A percentile compares a stretch with the other conserved stretches of the same genome.
phyloP scores from a whole-genome alignment of 1,284 basidiomycete species.

The Kwoniella shivajii region DNA sequence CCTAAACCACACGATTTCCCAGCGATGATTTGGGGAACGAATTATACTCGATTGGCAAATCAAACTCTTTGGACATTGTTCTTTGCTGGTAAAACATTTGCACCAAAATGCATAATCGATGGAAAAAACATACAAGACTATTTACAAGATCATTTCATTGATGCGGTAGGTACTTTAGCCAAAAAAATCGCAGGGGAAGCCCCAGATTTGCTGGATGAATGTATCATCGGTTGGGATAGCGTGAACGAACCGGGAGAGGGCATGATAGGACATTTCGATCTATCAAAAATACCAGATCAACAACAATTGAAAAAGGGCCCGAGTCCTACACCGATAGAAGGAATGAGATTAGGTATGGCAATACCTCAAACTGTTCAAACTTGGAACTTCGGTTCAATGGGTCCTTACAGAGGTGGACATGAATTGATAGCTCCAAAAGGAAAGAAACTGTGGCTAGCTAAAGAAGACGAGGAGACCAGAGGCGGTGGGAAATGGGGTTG shows the following conservation, averaged over 20 bases:
- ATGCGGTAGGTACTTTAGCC: constrained; percentile 73
- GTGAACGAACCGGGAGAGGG: constrained; percentile 95
- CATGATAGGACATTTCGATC: constrained; percentile 72
- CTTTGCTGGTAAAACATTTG: constrained; percentile 86
- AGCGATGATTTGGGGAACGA: constrained; percentile 96
- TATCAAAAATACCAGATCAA: constrained; percentile 66
- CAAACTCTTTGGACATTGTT: constrained; percentile 94
- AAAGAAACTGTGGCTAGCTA: constrained; percentile 69
- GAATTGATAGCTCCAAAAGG: constrained; percentile 85
- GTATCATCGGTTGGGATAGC: constrained; percentile 94
- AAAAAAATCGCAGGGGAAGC: constrained; percentile 68
- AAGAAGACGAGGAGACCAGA: constrained; percentile 53
- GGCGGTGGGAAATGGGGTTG: constrained; percentile 71
- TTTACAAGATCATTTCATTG: constrained; percentile 81
- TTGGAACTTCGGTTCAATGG: constrained; percentile 78
- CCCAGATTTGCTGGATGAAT: constrained; percentile 73
- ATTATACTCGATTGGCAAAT: constrained; percentile 83
- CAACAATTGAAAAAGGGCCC: constrained; percentile 84
- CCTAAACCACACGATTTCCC: constrained; percentile 76
- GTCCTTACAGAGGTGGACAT: constrained; percentile 71
- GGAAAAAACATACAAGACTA: constrained; percentile 91
- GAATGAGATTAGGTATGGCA: constrained; percentile 85
- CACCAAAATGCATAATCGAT: constrained; percentile 89
- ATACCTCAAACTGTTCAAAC: constrained; percentile 78
- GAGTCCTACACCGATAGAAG: constrained; percentile 81